Evolutionary conservation across 345 rosid species (phyloP), one percentile per base, ranked within the genome.

Genomic region (Melaleuca alternifolia): DNA sequence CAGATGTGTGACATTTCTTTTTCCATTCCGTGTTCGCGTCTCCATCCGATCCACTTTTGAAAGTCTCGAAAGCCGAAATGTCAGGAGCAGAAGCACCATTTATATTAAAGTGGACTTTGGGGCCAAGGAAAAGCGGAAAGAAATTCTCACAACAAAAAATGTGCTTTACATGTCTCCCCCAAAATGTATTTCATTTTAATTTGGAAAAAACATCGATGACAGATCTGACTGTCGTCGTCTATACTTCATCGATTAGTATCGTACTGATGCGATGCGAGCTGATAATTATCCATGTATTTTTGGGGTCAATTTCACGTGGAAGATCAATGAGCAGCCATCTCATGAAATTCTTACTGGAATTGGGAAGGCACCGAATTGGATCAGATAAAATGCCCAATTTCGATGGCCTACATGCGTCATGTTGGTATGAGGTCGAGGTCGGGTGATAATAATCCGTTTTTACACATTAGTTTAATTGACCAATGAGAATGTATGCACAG

Each of bases 21-120:
- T 44, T 71, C 48, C 81, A 37, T 37, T 71, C 48, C 48, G 1
- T 20, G 48, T 71, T 71, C 11, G 81, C 10, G 81, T 37, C 81
- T 37, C 81, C 81, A 18, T 37, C 81, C 26, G 18, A 37, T 37
- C 37, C 81, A 18, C 14, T 2, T 2, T 71, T 2, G 26, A 37
- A 71, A 18, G 81, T 91, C 88, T 85, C 91, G 91, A 92, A 92
- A 88, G 90, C 91, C 89, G 89, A 86, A 90, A 91, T 85, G 86
- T 48, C 88, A 88, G 93, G 91, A 91, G 65, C 88, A 85, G 90
- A 89, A 86, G 83, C 91, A 90, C 89, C 85, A 83, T 87, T 87
- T 86, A 86, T 85, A 76, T 28, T 33, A 33, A 76, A 51, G 28
- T 30, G 79, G 57, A 21, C 77, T 57, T 87, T 86, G 89, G 90